These are phyloP conservation scores for Fusarium xyrophilum DNA, from an alignment of 2,329 filamentous ascomycete genomes.

Conservation along the genomic window DNA sequence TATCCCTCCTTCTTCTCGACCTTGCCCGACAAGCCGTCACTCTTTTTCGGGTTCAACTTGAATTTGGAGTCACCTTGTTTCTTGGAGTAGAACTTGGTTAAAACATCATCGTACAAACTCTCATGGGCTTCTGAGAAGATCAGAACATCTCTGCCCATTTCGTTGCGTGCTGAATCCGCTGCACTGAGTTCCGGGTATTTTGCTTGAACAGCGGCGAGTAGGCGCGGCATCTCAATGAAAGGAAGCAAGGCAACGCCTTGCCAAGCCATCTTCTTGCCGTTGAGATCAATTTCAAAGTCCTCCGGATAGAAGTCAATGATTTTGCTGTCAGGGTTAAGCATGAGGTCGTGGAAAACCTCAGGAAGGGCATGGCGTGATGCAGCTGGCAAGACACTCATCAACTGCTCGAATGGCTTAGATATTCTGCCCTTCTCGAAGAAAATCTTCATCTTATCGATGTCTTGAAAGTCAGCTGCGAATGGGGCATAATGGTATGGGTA, in stretches of 20 bases:
- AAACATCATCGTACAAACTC: slow-evolving; percentile 81
- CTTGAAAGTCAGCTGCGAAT: slow-evolving; percentile 92
- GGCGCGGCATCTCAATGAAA: slow-evolving; percentile 91
- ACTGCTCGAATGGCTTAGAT: slow-evolving; percentile 92
- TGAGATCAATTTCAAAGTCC: slow-evolving; percentile 90
- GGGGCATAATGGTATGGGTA: slow-evolving; percentile 99
- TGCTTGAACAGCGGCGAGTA: slow-evolving; percentile 81
- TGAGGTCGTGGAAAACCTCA: slow-evolving; percentile 84
- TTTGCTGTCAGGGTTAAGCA: slow-evolving; percentile 85
- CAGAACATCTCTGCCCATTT: slow-evolving; percentile 79
- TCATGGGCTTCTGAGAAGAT: slow-evolving; percentile 84
- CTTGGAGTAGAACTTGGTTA: slow-evolving; percentile 89
- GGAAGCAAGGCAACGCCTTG: slow-evolving; percentile 92
- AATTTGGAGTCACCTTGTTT: slow-evolving; percentile 72
- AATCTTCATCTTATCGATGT: slow-evolving; percentile 79
- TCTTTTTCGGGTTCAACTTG: slow-evolving; percentile 76
- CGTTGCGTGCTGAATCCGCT: slow-evolving; percentile 81
- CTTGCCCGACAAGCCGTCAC: slow-evolving; percentile 78
- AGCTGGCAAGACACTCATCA: slow-evolving; percentile 97
- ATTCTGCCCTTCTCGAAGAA: slow-evolving; percentile 83
- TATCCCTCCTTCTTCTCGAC: slow-evolving; percentile 84
- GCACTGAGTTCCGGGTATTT: slow-evolving; percentile 81
- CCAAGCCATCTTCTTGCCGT: slow-evolving; percentile 99
- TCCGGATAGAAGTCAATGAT: slow-evolving; percentile 98
- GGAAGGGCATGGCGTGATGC: slow-evolving; percentile 92